phyloP scores from a whole-genome alignment of 441 rosid species.

The Omphalea diandra region DNA sequence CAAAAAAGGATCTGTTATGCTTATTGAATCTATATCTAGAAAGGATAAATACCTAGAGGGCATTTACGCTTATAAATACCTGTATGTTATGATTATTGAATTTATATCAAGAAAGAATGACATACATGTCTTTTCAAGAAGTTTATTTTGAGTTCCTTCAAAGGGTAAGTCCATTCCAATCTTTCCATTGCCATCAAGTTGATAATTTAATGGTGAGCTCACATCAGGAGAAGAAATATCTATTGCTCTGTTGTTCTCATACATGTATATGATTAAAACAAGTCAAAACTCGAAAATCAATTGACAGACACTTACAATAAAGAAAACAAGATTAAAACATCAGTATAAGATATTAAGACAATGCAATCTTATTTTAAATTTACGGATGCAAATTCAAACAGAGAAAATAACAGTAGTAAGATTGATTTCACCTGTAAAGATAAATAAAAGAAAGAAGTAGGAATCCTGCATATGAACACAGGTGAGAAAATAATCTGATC shows the following conservation, averaged over 20 bases:
- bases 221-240: slow-evolving; percentile 74
- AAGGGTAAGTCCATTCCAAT: slow-evolving; percentile 63
- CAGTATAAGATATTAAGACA: not conserved
- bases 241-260: slow-evolving; percentile 80
- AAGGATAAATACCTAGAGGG: slow-evolving; percentile 16
- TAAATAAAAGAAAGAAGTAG: no score
- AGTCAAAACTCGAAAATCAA: slow-evolving; percentile 16
- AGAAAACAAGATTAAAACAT: not conserved
- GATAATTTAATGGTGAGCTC: slow-evolving; percentile 69
- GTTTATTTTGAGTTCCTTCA: slow-evolving; percentile 84
- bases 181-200: slow-evolving; percentile 77
- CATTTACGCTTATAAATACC: no score
- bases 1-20: slow-evolving; percentile 12
- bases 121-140: slow-evolving; percentile 93
- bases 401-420: not conserved
- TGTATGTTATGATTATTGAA: no score
- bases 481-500: not conserved
- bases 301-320: slow-evolving; percentile 2
- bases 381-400: not conserved
- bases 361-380: not conserved
- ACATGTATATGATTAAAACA: slow-evolving; percentile 65
- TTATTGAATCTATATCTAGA: no score
- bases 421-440: not conserved
- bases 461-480: not conserved
- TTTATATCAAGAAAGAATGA: slow-evolving; percentile 26